Evolutionary conservation across 768 basidiomycete species (phyloP).

Genomic region (Amyloporia xantha): DNA sequence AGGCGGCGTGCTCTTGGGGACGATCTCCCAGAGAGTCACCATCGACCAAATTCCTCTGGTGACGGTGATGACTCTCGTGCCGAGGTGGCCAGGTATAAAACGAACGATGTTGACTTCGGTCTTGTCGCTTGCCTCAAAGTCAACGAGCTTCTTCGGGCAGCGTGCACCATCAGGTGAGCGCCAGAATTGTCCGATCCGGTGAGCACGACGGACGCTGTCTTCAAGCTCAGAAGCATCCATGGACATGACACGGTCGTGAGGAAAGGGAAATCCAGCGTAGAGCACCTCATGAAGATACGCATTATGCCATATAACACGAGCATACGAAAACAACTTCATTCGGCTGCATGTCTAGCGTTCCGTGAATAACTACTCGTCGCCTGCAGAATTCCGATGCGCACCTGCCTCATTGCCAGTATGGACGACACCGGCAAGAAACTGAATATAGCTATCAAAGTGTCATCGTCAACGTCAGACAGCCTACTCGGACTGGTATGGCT

Average conservation of each 20-base stretch:
- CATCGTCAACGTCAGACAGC: constrained; percentile 26
- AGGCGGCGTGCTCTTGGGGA: constrained; percentile 1
- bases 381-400: too few species aligned
- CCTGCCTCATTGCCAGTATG: constrained; percentile 26
- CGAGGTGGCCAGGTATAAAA: constrained; percentile 42
- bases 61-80: constrained; percentile 43
- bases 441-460: constrained; percentile 32
- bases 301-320: constrained; percentile 52
- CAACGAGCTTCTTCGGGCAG: constrained; percentile 4
- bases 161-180: constrained; percentile 13
- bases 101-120: constrained; percentile 46
- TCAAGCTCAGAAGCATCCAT: constrained; percentile 41
- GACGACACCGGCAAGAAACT: constrained; percentile 25
- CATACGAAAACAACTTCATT: constrained; percentile 36
- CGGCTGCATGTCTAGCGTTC: constrained; percentile 41
- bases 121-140: constrained; percentile 25
- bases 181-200: constrained; percentile 47
- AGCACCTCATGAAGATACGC: constrained; percentile 41
- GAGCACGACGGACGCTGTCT: constrained; percentile 35
- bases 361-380: neutral
- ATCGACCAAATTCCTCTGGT: constrained; percentile 58
- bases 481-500: too few species aligned
- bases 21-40: constrained; percentile 47
- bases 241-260: constrained; percentile 27
- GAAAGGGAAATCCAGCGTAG: constrained; percentile 44